These are phyloP conservation scores for Exsudoporus frostii DNA, from an alignment of 768 basidiomycete genomes.

Conservation along the genomic window DNA sequence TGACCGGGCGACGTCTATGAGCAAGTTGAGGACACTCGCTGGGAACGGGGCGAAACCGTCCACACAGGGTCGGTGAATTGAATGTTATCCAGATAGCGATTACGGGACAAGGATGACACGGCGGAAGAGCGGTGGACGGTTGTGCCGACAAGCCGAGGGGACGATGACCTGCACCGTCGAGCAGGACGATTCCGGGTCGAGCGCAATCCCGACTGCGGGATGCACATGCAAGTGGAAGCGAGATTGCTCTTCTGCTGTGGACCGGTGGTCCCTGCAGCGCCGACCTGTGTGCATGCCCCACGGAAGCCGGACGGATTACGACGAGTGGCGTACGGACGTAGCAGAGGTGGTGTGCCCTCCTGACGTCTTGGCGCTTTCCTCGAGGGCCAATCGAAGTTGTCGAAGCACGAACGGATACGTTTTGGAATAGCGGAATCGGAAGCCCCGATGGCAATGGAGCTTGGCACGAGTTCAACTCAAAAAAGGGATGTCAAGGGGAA, in stretches of 20 bases:
- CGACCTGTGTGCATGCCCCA: slow-evolving; percentile 9
- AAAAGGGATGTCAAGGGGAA: slow-evolving; percentile 18
- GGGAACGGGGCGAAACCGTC: too few relatives aligned
- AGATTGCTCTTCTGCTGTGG: background rate
- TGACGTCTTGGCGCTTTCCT: slow-evolving; percentile 13
- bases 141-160: slow-evolving; percentile 7
- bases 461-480: slow-evolving; percentile 20
- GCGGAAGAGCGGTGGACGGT: background rate
- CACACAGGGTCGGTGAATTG: slow-evolving; percentile 16
- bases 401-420: slow-evolving; percentile 7
- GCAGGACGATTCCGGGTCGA: slow-evolving; percentile 7
- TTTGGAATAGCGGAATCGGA: slow-evolving; percentile 27
- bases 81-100: slow-evolving; percentile 13
- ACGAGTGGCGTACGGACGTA: slow-evolving; percentile 10
- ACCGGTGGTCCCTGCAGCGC: background rate
- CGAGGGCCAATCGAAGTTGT: slow-evolving; percentile 23
- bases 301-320: slow-evolving; percentile 9
- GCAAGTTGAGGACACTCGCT: background rate
- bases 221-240: slow-evolving; percentile 8
- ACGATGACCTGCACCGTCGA: slow-evolving; percentile 4
- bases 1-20: slow-evolving; percentile 2
- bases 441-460: slow-evolving; percentile 27
- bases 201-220: background rate
- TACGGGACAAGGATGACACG: slow-evolving; percentile 1
- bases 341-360: background rate